Evolutionary conservation across 805 yeast species (phyloP).

Genomic region (Maudiozyma serrabonitensis): DNA sequence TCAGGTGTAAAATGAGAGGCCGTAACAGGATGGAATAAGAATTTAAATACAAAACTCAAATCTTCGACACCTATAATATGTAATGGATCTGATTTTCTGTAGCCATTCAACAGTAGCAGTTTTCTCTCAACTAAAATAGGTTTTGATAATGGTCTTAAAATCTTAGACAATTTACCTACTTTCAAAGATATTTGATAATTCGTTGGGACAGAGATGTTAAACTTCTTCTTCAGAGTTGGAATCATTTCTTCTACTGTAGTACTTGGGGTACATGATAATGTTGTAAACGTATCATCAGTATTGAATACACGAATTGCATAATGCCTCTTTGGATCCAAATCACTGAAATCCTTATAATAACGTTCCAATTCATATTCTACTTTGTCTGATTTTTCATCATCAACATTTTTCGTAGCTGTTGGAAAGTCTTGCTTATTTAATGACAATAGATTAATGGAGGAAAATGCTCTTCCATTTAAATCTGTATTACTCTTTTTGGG

Average conservation of each 20-base stretch:
- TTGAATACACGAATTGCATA: slow-evolving; percentile 61
- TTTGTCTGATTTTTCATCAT: slow-evolving; percentile 28
- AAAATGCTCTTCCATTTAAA: slow-evolving; percentile 1
- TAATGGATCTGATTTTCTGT: slow-evolving; percentile 63
- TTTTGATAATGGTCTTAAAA: slow-evolving; percentile 58
- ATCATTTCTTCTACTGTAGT: slow-evolving; percentile 70
- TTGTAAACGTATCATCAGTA: slow-evolving; percentile 74
- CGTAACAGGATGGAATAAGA: slow-evolving; percentile 56
- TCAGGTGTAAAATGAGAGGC: slow-evolving; percentile 54
- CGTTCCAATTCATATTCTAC: slow-evolving; percentile 32
- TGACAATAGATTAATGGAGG: slow-evolving; percentile 3
- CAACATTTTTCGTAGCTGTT: slow-evolving; percentile 2
- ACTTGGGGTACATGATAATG: slow-evolving; percentile 69
- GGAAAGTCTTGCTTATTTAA: not conserved
- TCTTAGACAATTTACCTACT: slow-evolving; percentile 68
- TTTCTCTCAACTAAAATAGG: slow-evolving; percentile 74
- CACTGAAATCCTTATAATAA: slow-evolving; percentile 30
- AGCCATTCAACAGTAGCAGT: slow-evolving; percentile 66
- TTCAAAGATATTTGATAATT: slow-evolving; percentile 68
- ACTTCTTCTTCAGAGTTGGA: slow-evolving; percentile 63
- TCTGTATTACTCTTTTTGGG: not conserved
- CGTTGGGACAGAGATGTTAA: slow-evolving; percentile 57
- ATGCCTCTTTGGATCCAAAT: slow-evolving; percentile 24
- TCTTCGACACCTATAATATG: slow-evolving; percentile 79
- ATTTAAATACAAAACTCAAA: slow-evolving; percentile 70